phyloP scores from a whole-genome alignment of 2,329 filamentous ascomycete species.

The Botrytis deweyae region DNA sequence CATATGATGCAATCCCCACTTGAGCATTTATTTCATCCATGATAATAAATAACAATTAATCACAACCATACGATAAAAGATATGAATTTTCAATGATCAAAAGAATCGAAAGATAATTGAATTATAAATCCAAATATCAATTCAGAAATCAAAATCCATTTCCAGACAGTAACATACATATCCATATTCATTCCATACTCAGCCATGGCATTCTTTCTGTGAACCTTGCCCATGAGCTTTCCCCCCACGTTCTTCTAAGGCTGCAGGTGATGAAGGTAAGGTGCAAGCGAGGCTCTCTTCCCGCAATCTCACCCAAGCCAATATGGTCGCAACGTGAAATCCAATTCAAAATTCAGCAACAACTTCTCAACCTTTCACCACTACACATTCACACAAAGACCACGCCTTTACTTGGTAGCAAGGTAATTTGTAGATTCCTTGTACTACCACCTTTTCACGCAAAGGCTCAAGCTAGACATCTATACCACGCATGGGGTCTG shows the following conservation, averaged over 20 bases:
- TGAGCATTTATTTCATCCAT: not conserved
- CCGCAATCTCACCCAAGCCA: conserved; percentile 15
- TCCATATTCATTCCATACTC: too few species aligned
- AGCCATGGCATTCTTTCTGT: not conserved
- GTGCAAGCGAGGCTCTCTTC: conserved; percentile 23
- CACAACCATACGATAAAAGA: not conserved
- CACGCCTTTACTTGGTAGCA: conserved; percentile 10
- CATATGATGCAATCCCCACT: conserved; percentile 1
- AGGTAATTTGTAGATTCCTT: conserved; percentile 21
- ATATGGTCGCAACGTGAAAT: conserved; percentile 14
- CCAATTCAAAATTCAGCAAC: conserved; percentile 1
- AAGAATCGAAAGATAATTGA: not conserved
- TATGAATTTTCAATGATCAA: not conserved
- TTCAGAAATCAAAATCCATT: not conserved
- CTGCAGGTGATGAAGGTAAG: conserved; percentile 17
- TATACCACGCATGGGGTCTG: conserved; percentile 33
- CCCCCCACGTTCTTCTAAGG: conserved; percentile 26
- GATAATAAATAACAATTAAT: not conserved
- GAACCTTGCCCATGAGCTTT: not conserved
- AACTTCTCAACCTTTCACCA: not conserved
- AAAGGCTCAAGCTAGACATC: conserved; percentile 16
- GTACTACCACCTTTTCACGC: conserved; percentile 23
- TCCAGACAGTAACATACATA: not conserved
- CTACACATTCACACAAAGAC: not conserved
- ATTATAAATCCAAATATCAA: too few species aligned